Percentiles rank a stretch among this genome's conserved stretches.
These are phyloP conservation scores for Vaccinium macrocarpon DNA, from an alignment of 148 eudicot genomes.

Conservation along the genomic window DNA sequence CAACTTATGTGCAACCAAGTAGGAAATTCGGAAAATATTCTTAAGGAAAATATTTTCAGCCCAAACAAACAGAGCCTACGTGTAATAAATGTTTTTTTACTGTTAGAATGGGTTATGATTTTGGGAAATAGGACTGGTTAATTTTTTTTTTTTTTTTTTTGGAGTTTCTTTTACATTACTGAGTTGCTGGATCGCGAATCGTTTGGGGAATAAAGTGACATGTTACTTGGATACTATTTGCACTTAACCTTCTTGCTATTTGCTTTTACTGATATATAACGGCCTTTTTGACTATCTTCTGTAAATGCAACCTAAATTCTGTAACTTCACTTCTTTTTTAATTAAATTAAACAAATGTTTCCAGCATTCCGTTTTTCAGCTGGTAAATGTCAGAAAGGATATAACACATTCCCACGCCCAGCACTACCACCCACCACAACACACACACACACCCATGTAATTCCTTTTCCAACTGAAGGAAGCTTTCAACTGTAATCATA, in stretches of 20 bases:
- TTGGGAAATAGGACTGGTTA: neutral
- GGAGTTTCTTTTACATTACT: neutral
- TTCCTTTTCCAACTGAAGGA: neutral
- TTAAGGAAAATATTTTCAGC: no score
- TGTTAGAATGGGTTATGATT: neutral
- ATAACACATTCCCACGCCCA: neutral
- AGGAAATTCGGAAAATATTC: no score
- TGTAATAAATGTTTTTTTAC: neutral
- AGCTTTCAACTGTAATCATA: neutral
- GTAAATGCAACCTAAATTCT: neutral
- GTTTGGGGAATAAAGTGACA: neutral
- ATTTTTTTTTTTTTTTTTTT: neutral
- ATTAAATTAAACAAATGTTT: neutral
- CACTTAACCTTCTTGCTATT: neutral
- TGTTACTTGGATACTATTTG: neutral
- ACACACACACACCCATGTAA: neutral
- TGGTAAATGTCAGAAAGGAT: neutral
- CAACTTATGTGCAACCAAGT: no score
- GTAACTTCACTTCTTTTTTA: neutral
- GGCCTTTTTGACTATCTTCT: neutral
- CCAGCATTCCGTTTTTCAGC: neutral
- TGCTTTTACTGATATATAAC: neutral
- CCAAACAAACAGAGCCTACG: no score
- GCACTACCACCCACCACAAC: neutral
- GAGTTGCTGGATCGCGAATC: neutral